Evolutionary conservation across 768 basidiomycete genomes (phyloP).

Genomic region (Hygrophorus pudorinus): DNA sequence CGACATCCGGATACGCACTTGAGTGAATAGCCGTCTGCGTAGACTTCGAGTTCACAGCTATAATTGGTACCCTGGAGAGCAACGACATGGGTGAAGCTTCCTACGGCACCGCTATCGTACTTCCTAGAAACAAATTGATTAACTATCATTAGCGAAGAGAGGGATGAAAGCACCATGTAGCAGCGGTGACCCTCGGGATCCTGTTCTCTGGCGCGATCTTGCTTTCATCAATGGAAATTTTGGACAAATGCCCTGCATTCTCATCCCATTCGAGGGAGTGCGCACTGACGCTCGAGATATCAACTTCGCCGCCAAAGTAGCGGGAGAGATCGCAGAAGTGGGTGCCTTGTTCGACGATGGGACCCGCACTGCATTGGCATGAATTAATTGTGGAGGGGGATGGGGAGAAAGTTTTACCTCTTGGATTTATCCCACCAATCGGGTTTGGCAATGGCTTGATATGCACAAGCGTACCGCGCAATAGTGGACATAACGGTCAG

Average conservation of each 20-base stretch:
- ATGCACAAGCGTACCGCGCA: conserved; percentile 89
- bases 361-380: conserved; percentile 47
- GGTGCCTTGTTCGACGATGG: conserved; percentile 86
- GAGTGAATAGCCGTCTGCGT: conserved; percentile 85
- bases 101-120: conserved; percentile 91
- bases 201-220: conserved; percentile 80
- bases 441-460: conserved; percentile 66
- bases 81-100: conserved; percentile 82
- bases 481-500: conserved; percentile 94
- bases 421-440: conserved; percentile 95
- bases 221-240: conserved; percentile 75
- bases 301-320: conserved; percentile 95
- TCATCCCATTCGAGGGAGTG: conserved; percentile 93
- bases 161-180: conserved; percentile 57
- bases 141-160: not conserved
- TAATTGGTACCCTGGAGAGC: conserved; percentile 90
- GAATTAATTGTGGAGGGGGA: conserved; percentile 3
- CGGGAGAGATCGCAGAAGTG: conserved; percentile 97
- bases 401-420: conserved; percentile 35
- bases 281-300: conserved; percentile 68
- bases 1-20: conserved; percentile 37
- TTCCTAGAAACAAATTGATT: conserved; percentile 46
- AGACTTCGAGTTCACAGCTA: conserved; percentile 90
- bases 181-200: conserved; percentile 88
- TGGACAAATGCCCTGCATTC: conserved; percentile 74